Evolutionary conservation across 1,284 basidiomycete genomes (phyloP), one percentile per base, ranked within the genome.

Genomic region (Schizophyllum amplum): DNA sequence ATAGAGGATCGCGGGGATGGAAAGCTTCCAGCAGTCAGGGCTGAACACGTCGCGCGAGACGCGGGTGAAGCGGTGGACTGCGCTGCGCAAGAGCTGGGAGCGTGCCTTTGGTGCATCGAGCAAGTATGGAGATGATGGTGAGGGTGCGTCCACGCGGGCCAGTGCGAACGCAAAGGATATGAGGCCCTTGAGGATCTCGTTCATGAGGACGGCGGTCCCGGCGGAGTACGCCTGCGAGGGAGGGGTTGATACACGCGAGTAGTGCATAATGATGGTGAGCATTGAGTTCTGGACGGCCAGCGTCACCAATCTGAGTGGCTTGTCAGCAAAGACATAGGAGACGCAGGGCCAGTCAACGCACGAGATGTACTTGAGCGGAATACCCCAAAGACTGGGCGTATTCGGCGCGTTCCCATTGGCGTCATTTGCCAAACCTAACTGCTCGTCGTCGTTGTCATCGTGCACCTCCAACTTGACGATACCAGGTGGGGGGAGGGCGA

Each of bases 1-100:
- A 65, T 98, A 99, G 63, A 98, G 88, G 58, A 98, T 82, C 9
- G 96, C 96, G 9, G 96, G 96, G 61, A 98, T 94, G 24, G 92
- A 93, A 20, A 98, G 83, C 71, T 97, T 98, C 92, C 94, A 97
- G 73, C 92, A 94, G 72, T 98, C 95, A 2, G 80, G 73, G 60
- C 90, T 93, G 69, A 92, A 86, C 21, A 77, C 55, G 72, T 91
- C 91, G 47, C 51, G 51, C 24, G 27, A 56, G 20, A 62, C 53
- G 27, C 57, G 52, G 54, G 56, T 62, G 48, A 59, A 24, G 51
- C 60, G 60, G 33, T 17, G 11, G 33, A 9, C 11, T 9, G 33
- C 33, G 33, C 33, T 42, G 33, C 33, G 33, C 33, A 42, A 9
- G 33, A 24, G 53, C 51, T 5, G 48, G 4, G 2, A 56, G 46